Base-by-base conservation (phyloP, 495 filamentous ascomycete genomes). In the Hyaloscypha hepaticicola region DNA sequence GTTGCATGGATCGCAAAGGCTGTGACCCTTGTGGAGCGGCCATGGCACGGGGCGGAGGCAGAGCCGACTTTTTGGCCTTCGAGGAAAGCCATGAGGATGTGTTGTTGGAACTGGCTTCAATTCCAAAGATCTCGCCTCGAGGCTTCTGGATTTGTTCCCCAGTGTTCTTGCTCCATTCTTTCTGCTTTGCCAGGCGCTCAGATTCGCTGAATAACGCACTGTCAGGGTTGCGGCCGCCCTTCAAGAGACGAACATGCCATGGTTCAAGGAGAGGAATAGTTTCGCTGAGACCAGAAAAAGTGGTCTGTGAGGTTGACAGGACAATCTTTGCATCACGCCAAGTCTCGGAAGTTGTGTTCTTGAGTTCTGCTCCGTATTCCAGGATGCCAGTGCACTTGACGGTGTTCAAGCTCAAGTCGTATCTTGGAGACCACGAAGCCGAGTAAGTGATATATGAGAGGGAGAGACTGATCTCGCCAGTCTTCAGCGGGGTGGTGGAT, bases 271-370 rank as follows among this genome's bases (percentile, higher is more conserved):
- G 73, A 1, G 88, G 88, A 6, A 85, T 81, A 11, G 73, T 73
- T 55, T 89, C 87, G 25, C 80, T 79, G 7, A 89, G 74, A 16
- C 85, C 83, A 12, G 82, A 79, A 69, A 87, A 90, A 6, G 80
- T 79, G 7, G 88, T 84, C 71, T 90, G 86, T 1, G 87, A 88
- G 0, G 88, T 90, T 9, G 87, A 89, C 29, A 92, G 81, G 28
- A 80, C 82, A 27, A 92, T 75, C 58, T 83, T 84, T 61, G 85
- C 80, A 72, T 88, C 85, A 24, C 77, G 75, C 89, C 88, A 92
- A 12, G 81, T 85, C 74, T 92, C 89, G 0, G 83, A 85, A 0
- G 85, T 88, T 58, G 76, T 74, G 69, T 92, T 91, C 31, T 77
- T 79, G 65, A 88, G 81, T 61, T 85, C 83, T 2, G 88, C 88